Evolutionary conservation across 768 basidiomycete genomes (phyloP).

Genomic region (Amanita polypyramis): DNA sequence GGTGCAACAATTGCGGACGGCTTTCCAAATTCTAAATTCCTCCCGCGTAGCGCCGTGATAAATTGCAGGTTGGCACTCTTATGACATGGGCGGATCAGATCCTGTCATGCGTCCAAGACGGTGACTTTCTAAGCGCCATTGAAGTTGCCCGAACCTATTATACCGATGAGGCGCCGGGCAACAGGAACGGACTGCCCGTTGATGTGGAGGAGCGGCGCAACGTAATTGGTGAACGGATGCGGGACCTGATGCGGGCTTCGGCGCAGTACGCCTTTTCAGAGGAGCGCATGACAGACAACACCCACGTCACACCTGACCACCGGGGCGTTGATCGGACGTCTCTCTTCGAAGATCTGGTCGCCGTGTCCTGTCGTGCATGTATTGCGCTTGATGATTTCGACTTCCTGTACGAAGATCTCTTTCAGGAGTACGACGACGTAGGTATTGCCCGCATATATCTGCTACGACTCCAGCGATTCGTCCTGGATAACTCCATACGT

Average conservation of each 20-base stretch:
- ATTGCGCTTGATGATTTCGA: constrained; percentile 72
- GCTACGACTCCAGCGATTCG: constrained; percentile 67
- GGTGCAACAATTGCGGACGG: constrained; percentile 18
- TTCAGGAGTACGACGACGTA: constrained; percentile 75
- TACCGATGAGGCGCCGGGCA: constrained; percentile 69
- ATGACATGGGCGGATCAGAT: constrained; percentile 95
- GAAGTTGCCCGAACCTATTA: constrained; percentile 80
- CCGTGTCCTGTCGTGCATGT: constrained; percentile 67
- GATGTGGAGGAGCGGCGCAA: constrained; percentile 43
- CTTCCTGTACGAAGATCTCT: constrained; percentile 89
- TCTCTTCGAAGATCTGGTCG: constrained; percentile 83
- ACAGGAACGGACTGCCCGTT: constrained; percentile 77
- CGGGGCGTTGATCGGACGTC: constrained; percentile 88
- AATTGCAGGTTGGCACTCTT: constrained; percentile 72
- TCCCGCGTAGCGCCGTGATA: constrained; percentile 45
- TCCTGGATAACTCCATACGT: constrained; percentile 63
- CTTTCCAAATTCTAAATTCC: neutral
- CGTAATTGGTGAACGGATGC: constrained; percentile 66
- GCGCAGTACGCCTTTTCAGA: constrained; percentile 88
- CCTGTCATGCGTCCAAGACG: constrained; percentile 68
- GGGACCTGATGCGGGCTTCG: constrained; percentile 81
- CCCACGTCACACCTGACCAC: constrained; percentile 71
- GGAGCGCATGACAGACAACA: constrained; percentile 85
- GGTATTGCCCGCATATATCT: constrained; percentile 85
- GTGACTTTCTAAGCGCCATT: constrained; percentile 87